Conservation (phyloP, 75 land plant genomes). For the Cupressus sempervirens region DNA sequence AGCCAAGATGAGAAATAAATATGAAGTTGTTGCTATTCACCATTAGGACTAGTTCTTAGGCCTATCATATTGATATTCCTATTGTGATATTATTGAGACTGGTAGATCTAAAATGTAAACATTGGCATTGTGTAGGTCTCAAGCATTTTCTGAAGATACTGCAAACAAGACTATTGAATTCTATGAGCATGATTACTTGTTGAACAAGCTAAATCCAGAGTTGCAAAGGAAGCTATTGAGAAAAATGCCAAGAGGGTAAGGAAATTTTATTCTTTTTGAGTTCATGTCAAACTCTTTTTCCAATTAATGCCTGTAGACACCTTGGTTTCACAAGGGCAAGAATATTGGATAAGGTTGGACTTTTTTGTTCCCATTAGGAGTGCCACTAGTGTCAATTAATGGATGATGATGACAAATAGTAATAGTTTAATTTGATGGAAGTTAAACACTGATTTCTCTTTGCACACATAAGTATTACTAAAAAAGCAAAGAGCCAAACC, state of each 20-base stretch:
- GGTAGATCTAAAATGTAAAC: not conserved
- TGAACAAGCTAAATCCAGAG: constrained; percentile 30
- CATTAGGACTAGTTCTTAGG: not conserved
- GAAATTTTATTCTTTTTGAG: not conserved
- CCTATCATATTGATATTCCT: not conserved
- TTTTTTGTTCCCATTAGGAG: not conserved
- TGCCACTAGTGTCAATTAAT: not conserved
- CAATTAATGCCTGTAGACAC: not conserved
- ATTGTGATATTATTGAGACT: not conserved
- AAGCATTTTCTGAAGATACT: constrained; percentile 17
- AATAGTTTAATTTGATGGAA: not conserved
- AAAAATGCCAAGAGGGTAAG: constrained; percentile 23
- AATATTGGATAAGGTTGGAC: not conserved
- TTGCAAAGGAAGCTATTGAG: constrained; percentile 19
- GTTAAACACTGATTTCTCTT: not conserved
- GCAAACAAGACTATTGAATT: constrained; percentile 27
- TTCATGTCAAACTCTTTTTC: not conserved
- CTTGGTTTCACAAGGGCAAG: not conserved
- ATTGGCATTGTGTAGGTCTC: constrained; percentile 1
- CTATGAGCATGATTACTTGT: constrained; percentile 27
- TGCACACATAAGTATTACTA: not conserved
- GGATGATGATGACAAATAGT: not conserved
- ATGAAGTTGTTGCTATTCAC: not conserved
- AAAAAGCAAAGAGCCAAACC: too few species aligned
- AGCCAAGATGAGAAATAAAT: too few species aligned